Evolutionary conservation across 306 rosid genomes (phyloP).

Genomic region (Astragalus glycyphyllos): DNA sequence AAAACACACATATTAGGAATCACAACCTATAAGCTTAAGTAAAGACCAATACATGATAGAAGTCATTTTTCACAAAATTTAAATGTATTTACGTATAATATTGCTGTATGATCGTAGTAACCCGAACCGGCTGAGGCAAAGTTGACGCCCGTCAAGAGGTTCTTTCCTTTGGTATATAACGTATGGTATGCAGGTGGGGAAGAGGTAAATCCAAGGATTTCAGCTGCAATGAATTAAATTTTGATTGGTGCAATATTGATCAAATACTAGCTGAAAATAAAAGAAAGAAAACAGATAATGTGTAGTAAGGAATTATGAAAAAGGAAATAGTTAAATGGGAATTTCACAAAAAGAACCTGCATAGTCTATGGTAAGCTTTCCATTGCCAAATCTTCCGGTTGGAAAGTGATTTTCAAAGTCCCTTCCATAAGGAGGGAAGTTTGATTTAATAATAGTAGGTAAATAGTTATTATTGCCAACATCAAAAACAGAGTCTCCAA

Average conservation of each 20-base stretch:
- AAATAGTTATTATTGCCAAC: constrained; percentile 70
- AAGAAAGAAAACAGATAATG: too few species aligned
- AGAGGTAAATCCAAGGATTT: constrained; percentile 49
- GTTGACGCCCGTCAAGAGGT: constrained; percentile 50
- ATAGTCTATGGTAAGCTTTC: constrained; percentile 69
- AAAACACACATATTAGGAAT: background rate
- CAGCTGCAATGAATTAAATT: constrained; percentile 43
- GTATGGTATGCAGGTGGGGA: constrained; percentile 50
- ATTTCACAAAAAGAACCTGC: constrained; percentile 47
- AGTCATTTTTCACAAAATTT: background rate
- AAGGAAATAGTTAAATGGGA: background rate
- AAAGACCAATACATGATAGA: background rate
- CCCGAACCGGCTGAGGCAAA: constrained; percentile 84
- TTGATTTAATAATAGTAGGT: constrained; percentile 55
- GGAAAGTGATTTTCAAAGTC: constrained; percentile 59
- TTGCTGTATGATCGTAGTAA: constrained; percentile 57
- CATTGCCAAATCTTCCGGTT: constrained; percentile 82
- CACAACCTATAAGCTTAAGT: background rate
- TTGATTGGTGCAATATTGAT: background rate
- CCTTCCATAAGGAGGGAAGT: constrained; percentile 80
- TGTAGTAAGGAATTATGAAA: background rate
- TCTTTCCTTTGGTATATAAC: constrained; percentile 37
- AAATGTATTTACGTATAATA: constrained; percentile 52
- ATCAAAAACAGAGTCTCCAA: constrained; percentile 79
- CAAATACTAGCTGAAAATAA: too few species aligned